These are phyloP conservation scores for Orbilia oligospora DNA, from an alignment of 2,329 filamentous ascomycete species.

Conservation along the genomic window DNA sequence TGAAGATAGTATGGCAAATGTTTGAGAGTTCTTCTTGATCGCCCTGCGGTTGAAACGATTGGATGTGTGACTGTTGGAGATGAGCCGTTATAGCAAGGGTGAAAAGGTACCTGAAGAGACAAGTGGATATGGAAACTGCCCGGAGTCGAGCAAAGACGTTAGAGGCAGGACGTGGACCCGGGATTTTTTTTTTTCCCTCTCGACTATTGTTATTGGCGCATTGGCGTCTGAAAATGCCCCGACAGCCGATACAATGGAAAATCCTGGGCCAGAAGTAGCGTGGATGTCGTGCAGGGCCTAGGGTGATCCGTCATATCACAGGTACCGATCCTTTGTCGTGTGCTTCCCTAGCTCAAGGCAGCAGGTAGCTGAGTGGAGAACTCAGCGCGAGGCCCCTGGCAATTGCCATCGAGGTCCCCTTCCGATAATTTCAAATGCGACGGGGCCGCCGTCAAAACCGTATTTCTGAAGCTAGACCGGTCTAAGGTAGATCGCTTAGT, in stretches of 20 bases:
- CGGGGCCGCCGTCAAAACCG: constrained; percentile 36
- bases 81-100: constrained; percentile 27
- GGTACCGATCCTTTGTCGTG: constrained; percentile 54
- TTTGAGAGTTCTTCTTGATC: constrained; percentile 33
- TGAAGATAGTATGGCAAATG: constrained; percentile 16
- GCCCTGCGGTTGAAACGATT: constrained; percentile 51
- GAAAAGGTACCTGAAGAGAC: constrained; percentile 47
- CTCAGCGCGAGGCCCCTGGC: constrained; percentile 7
- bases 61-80: constrained; percentile 39
- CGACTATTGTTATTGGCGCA: constrained; percentile 22
- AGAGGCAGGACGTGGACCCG: constrained; percentile 39
- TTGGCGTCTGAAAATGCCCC: constrained; percentile 34
- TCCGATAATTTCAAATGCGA: constrained; percentile 40
- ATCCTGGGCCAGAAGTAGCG: constrained; percentile 29
- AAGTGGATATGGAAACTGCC: constrained; percentile 37
- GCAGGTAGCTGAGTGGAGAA: constrained; percentile 31
- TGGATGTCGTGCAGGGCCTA: constrained; percentile 34
- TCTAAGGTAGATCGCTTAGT: constrained; percentile 42
- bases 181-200: constrained; percentile 12
- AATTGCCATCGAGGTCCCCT: constrained; percentile 10
- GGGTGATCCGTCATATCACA: constrained; percentile 36
- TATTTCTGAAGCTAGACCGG: constrained; percentile 37
- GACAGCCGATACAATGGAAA: constrained; percentile 46
- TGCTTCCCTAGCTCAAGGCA: constrained; percentile 52
- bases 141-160: constrained; percentile 47